These are phyloP conservation scores for Boletus speciosus DNA, from an alignment of 768 basidiomycete species.

Conservation along the genomic window DNA sequence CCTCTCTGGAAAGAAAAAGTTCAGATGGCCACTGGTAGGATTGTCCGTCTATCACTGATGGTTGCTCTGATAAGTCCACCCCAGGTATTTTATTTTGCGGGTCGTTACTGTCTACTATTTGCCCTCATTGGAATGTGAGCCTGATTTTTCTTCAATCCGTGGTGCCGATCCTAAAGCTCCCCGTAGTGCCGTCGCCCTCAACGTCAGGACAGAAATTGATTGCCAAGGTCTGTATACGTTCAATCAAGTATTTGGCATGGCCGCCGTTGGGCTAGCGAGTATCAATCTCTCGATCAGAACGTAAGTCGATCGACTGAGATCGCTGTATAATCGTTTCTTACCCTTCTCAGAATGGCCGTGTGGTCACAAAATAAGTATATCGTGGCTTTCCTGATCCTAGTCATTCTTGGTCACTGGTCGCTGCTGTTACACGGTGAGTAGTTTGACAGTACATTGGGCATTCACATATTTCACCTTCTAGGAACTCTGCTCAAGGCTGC, in stretches of 20 bases:
- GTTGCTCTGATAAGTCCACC: background rate
- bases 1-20: slow-evolving; percentile 51
- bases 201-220: slow-evolving; percentile 56
- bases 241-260: slow-evolving; percentile 62
- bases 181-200: slow-evolving; percentile 51
- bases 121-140: slow-evolving; percentile 69
- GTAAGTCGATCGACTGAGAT: slow-evolving; percentile 36
- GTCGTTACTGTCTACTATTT: slow-evolving; percentile 62
- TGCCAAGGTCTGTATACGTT: slow-evolving; percentile 71
- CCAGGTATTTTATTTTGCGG: slow-evolving; percentile 67
- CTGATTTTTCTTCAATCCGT: background rate
- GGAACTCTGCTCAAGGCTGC: slow-evolving; percentile 58
- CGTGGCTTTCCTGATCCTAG: slow-evolving; percentile 44
- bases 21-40: slow-evolving; percentile 65
- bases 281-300: slow-evolving; percentile 69
- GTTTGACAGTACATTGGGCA: background rate
- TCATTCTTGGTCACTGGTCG: slow-evolving; percentile 72
- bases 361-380: slow-evolving; percentile 61
- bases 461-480: slow-evolving; percentile 17
- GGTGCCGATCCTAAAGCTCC: background rate
- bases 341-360: slow-evolving; percentile 54
- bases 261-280: slow-evolving; percentile 65
- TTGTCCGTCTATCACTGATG: background rate
- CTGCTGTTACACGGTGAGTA: slow-evolving; percentile 58
- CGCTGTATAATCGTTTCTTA: background rate